These are phyloP conservation scores for Hypoxylon sp. DNA, from an alignment of 2,329 filamentous ascomycete species.

Conservation along the genomic window DNA sequence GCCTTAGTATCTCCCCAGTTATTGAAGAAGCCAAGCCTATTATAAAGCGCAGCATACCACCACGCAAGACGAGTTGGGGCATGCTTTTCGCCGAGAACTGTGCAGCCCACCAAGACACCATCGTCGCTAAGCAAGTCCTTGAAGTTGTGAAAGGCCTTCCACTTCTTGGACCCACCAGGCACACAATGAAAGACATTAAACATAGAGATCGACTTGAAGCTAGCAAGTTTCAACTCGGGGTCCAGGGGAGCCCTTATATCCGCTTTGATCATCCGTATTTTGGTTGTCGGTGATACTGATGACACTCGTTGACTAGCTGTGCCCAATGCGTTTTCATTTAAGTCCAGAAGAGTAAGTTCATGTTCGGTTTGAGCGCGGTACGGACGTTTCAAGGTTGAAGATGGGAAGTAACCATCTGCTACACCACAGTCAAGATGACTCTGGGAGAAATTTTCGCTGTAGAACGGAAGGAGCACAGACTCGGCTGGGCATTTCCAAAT, in stretches of 20 bases:
- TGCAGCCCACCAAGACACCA: slow-evolving; percentile 52
- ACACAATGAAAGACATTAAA: slow-evolving; percentile 56
- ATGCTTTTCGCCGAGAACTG: slow-evolving; percentile 47
- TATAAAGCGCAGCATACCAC: slow-evolving; percentile 47
- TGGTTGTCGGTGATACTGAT: slow-evolving; percentile 30
- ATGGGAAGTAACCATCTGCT: slow-evolving; percentile 52
- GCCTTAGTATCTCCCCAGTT: slow-evolving; percentile 51
- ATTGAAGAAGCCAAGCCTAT: slow-evolving; percentile 49
- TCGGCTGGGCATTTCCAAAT: slow-evolving; percentile 50
- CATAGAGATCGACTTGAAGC: slow-evolving; percentile 55
- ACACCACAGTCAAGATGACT: slow-evolving; percentile 53
- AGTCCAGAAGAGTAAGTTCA: slow-evolving; percentile 49
- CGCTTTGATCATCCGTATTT: slow-evolving; percentile 46
- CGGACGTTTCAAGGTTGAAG: slow-evolving; percentile 38
- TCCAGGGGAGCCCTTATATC: slow-evolving; percentile 50
- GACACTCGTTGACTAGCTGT: slow-evolving; percentile 43
- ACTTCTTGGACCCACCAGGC: slow-evolving; percentile 46
- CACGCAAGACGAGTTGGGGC: slow-evolving; percentile 41
- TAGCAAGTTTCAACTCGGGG: slow-evolving; percentile 33
- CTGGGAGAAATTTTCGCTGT: slow-evolving; percentile 44
- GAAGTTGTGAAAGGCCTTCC: slow-evolving; percentile 44
- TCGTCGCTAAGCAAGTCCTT: slow-evolving; percentile 46
- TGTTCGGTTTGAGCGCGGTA: slow-evolving; percentile 35
- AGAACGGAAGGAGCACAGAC: slow-evolving; percentile 47
- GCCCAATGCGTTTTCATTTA: slow-evolving; percentile 47